phyloP scores from a whole-genome alignment of 2,329 filamentous ascomycete species.

The Beauveria sp. region DNA sequence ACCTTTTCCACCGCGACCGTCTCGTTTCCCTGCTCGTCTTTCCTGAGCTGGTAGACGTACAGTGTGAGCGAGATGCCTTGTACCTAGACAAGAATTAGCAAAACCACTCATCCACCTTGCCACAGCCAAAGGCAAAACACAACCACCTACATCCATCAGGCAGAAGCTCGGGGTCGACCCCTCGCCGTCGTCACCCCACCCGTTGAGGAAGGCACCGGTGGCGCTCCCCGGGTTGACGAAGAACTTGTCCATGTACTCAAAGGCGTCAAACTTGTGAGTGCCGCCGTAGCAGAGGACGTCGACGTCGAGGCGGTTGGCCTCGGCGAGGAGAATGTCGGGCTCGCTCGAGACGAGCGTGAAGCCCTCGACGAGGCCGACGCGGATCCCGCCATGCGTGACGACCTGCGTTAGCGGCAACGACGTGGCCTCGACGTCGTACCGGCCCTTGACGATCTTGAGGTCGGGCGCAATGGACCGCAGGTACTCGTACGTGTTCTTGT shows the following conservation, averaged over 20 bases:
- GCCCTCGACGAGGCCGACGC: constrained; percentile 60
- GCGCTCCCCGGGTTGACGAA: constrained; percentile 63
- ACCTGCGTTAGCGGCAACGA: constrained; percentile 58
- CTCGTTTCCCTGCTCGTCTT: constrained; percentile 67
- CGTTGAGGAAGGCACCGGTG: constrained; percentile 54
- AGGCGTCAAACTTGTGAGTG: constrained; percentile 62
- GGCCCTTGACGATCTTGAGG: constrained; percentile 62
- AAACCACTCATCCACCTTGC: neutral
- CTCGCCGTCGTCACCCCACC: constrained; percentile 52
- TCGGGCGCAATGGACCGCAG: constrained; percentile 66
- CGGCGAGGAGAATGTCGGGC: constrained; percentile 58
- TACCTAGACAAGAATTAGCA: constrained; percentile 48
- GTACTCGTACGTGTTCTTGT: constrained; percentile 74
- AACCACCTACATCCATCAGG: constrained; percentile 81
- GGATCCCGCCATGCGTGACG: constrained; percentile 57
- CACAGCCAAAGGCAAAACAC: neutral
- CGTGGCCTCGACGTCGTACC: constrained; percentile 59
- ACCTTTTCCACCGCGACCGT: constrained; percentile 81
- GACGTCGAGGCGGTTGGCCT: constrained; percentile 61
- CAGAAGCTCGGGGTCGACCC: constrained; percentile 88
- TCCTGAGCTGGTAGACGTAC: constrained; percentile 85
- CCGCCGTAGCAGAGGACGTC: constrained; percentile 64
- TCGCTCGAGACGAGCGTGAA: constrained; percentile 62
- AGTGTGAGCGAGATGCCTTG: constrained; percentile 94
- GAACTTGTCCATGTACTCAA: constrained; percentile 69